Evolutionary conservation across 2,329 filamentous ascomycete species (phyloP), one percentile per base, ranked within the genome.

Genomic region (Triangularia setosa): DNA sequence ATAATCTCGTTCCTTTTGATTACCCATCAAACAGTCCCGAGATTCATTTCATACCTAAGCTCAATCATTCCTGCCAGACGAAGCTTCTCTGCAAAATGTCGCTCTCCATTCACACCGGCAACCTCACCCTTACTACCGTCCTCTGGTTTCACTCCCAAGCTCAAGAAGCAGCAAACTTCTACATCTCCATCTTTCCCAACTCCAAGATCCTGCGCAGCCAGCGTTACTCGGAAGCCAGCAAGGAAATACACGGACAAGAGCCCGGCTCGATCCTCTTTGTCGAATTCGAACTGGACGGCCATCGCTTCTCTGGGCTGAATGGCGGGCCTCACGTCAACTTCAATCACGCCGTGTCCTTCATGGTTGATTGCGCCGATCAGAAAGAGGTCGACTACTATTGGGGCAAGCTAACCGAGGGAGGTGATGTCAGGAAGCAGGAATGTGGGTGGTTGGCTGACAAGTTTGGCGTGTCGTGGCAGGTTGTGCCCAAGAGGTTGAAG

Each of bases 351-450:
- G 69, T 80, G 21, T 80, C 78, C 0, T 76, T 83, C 70, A 75
- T 78, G 70, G 73, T 82, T 69, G 72, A 76, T 57, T 81, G 80
- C 73, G 75, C 76, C 53, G 72, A 77, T 69, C 80, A 83, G 71
- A 77, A 70, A 0, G 80, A 83, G 69, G 73, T 83, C 23, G 80
- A 83, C 64, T 75, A 80, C 67, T 82, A 78, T 69, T 83, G 79
- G 79, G 74, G 73, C 12, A 78, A 74, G 71, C 73, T 83, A 25
- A 65, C 72, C 8, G 76, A 78, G 58, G 79, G 77, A 3, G 79
- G 76, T 1, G 76, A 79, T 58, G 69, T 70, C 65, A 65, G 70
- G 7, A 74, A 72, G 61, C 73, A 76, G 68, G 70, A 74, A 63
- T 82, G 81, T 66, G 79, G 80, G 2, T 83, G 80, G 81, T 55